phyloP scores from a whole-genome alignment of 495 filamentous ascomycete species.

The Penicillium turbatum region DNA sequence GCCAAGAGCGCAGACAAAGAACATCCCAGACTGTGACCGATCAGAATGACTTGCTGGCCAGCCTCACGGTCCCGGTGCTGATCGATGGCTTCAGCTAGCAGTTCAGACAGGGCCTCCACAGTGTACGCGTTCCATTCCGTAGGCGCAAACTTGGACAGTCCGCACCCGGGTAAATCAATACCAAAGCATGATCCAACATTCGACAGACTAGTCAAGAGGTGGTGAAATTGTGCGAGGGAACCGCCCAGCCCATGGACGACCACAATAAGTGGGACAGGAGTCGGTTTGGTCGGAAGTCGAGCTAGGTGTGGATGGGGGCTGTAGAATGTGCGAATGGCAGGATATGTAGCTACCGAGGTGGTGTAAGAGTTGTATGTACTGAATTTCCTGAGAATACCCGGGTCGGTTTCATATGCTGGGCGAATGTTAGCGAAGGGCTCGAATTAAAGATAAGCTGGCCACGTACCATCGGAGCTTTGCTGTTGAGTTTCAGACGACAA shows the following conservation, averaged over 20 bases:
- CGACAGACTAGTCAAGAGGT: conserved; percentile 74
- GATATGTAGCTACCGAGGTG: conserved; percentile 66
- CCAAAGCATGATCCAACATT: conserved; percentile 85
- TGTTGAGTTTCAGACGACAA: conserved; percentile 24
- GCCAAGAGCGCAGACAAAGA: conserved; percentile 72
- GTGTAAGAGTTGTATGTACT: conserved; percentile 67
- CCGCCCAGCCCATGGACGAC: conserved; percentile 92
- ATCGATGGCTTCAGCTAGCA: conserved; percentile 69
- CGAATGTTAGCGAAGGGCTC: background rate
- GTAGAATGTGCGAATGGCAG: conserved; percentile 77
- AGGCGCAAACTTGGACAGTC: conserved; percentile 66
- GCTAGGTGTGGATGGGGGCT: conserved; percentile 73
- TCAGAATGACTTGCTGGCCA: conserved; percentile 71
- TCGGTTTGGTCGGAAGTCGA: conserved; percentile 66
- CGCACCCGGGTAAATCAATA: conserved; percentile 87
- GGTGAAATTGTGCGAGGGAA: conserved; percentile 80
- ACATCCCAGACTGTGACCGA: conserved; percentile 87
- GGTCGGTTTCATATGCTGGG: conserved; percentile 55
- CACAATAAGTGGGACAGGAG: conserved; percentile 77
- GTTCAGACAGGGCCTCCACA: conserved; percentile 66
- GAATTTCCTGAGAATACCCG: conserved; percentile 71
- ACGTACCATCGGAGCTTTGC: conserved; percentile 33
- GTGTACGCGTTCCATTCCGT: conserved; percentile 75
- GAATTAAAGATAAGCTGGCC: background rate
- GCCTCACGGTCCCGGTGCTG: conserved; percentile 59